Percentiles rank a stretch among this genome's conserved stretches.
Conservation (phyloP, 306 rosid species). For the Quercus aquifolioides region DNA sequence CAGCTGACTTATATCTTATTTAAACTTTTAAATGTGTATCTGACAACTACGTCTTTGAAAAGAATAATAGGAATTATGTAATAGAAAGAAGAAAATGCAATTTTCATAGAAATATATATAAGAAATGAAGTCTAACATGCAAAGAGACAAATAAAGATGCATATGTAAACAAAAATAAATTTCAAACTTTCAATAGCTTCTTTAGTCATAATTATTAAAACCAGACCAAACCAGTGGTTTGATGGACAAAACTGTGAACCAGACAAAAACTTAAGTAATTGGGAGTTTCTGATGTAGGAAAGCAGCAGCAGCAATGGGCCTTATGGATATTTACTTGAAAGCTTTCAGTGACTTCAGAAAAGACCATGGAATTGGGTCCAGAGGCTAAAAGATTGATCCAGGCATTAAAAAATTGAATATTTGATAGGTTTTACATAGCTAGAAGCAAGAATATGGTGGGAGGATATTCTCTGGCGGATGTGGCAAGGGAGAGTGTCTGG, state of each 20-base stretch:
- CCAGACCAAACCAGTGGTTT: neutral
- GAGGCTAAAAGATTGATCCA: too few relatives aligned
- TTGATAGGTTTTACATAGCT: too few relatives aligned
- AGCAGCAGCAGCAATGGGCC: too few relatives aligned
- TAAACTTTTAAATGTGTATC: neutral
- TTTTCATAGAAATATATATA: neutral
- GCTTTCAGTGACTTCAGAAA: too few relatives aligned
- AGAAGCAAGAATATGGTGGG: too few relatives aligned
- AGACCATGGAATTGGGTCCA: too few relatives aligned
- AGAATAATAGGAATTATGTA: neutral
- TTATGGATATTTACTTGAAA: too few relatives aligned
- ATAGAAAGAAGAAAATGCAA: neutral
- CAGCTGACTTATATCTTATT: neutral
- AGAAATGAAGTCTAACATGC: neutral
- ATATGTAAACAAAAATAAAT: neutral
- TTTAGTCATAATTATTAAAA: neutral
- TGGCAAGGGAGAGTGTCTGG: too few relatives aligned
- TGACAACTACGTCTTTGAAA: neutral
- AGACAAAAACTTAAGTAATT: neutral
- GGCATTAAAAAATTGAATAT: too few relatives aligned
- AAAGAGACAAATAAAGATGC: neutral
- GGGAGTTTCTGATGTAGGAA: too few relatives aligned
- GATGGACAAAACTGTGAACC: neutral
- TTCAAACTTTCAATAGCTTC: neutral
- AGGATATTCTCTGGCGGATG: too few relatives aligned